These are phyloP conservation scores for Stagonosporopsis rhizophila DNA, from an alignment of 2,329 filamentous ascomycete genomes.

Conservation along the genomic window DNA sequence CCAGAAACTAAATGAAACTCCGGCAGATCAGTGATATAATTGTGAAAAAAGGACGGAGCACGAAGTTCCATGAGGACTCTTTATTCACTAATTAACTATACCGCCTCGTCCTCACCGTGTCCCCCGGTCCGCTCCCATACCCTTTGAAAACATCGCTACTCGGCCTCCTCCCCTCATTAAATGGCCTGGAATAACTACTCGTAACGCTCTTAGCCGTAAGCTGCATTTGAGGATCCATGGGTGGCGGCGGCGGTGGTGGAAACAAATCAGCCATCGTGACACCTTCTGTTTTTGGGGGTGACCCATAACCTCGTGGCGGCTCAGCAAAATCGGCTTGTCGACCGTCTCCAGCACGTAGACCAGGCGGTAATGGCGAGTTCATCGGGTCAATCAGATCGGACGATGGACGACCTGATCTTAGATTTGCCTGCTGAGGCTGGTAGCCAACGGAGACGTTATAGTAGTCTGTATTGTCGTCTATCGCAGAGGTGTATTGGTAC, in stretches of 20 bases:
- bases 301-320: not conserved
- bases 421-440: slow-evolving; percentile 1
- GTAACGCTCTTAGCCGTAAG: slow-evolving; percentile 4
- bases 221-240: slow-evolving; percentile 7
- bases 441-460: slow-evolving; percentile 23
- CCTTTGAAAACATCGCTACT: slow-evolving; percentile 2
- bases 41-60: too few species aligned
- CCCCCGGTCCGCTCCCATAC: not conserved
- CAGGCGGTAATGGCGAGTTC: slow-evolving; percentile 7
- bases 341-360: not conserved
- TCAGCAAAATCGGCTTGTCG: not conserved
- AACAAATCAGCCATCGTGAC: slow-evolving; percentile 22
- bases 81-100: not conserved
- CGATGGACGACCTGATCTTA: slow-evolving; percentile 16
- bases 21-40: too few species aligned
- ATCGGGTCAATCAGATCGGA: slow-evolving; percentile 20
- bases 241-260: slow-evolving; percentile 20
- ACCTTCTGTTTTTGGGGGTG: slow-evolving; percentile 18
- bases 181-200: slow-evolving; percentile 15
- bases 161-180: slow-evolving; percentile 5
- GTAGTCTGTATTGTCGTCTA: slow-evolving; percentile 14
- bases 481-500: slow-evolving; percentile 13
- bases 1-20: too few species aligned
- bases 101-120: not conserved
- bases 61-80: not conserved